These are phyloP conservation scores for Rhododendron williamsianum DNA, from an alignment of 148 eudicot genomes.

Conservation along the genomic window DNA sequence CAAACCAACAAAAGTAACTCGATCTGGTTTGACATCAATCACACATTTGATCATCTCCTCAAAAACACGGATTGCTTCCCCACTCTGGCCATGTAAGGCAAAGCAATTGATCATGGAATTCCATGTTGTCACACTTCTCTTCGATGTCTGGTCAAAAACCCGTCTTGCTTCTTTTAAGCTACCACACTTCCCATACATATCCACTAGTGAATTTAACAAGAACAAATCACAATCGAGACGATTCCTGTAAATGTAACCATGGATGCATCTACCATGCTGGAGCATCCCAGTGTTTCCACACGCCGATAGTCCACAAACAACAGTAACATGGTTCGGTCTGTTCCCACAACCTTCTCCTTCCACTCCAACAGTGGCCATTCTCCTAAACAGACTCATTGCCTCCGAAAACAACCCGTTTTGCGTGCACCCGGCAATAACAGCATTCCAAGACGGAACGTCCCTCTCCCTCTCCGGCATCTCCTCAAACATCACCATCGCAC, in stretches of 20 bases:
- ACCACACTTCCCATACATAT: conserved; percentile 89
- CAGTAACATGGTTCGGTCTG: conserved; percentile 55
- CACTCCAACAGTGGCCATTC: conserved; percentile 29
- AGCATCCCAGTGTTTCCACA: conserved; percentile 70
- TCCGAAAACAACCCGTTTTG: conserved; percentile 68
- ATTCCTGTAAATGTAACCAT: conserved; percentile 45
- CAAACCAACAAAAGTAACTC: conserved; percentile 63
- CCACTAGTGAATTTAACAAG: conserved; percentile 52
- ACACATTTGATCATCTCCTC: conserved; percentile 47
- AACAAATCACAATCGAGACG: conserved; percentile 31
- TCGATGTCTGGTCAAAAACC: conserved; percentile 32
- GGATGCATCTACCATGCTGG: conserved; percentile 61
- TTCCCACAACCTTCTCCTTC: conserved; percentile 11
- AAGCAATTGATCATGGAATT: conserved; percentile 73
- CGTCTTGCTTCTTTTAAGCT: conserved; percentile 46
- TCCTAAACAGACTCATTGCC: conserved; percentile 48
- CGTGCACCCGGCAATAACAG: conserved; percentile 64
- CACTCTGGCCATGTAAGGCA: conserved; percentile 58
- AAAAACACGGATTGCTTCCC: conserved; percentile 43
- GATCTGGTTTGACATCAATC: conserved; percentile 43
- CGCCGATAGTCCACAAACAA: conserved; percentile 58
- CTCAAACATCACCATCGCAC: conserved; percentile 60
- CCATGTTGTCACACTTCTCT: conserved; percentile 52
- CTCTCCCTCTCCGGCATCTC: conserved; percentile 55
- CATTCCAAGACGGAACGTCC: conserved; percentile 72